These are phyloP conservation scores for Suillus tomentosus DNA, from an alignment of 768 basidiomycete genomes.

Conservation along the genomic window DNA sequence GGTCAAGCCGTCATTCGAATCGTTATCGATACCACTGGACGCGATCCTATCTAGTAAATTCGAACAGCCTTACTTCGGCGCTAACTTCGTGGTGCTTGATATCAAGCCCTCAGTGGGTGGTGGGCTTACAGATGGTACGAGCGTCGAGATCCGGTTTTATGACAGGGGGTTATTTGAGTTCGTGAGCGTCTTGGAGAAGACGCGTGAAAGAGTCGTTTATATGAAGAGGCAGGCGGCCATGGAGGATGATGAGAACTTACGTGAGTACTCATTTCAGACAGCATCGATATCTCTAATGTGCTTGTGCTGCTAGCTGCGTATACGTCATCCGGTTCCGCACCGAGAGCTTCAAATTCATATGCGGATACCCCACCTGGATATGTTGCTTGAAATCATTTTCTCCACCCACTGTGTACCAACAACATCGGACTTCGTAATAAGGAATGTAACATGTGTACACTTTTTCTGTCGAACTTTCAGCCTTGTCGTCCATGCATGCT, in stretches of 20 bases:
- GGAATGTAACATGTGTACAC: neutral
- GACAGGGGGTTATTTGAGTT: conserved; percentile 75
- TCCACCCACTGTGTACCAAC: conserved; percentile 4
- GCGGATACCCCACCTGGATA: conserved; percentile 33
- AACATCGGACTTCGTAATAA: neutral
- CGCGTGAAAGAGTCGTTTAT: conserved; percentile 71
- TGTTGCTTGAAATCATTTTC: conserved; percentile 22
- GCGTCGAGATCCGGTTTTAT: conserved; percentile 66
- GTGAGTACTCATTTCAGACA: conserved; percentile 23
- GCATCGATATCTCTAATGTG: neutral
- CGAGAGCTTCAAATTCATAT: conserved; percentile 19
- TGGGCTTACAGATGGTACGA: conserved; percentile 65
- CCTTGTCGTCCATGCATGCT: neutral
- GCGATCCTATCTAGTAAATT: conserved; percentile 70
- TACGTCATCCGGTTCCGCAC: conserved; percentile 26
- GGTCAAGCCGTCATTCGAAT: conserved; percentile 36
- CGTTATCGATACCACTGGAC: conserved; percentile 57
- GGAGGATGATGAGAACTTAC: conserved; percentile 35
- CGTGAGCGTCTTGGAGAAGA: conserved; percentile 71
- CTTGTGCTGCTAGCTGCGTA: conserved; percentile 27
- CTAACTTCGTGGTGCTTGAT: conserved; percentile 68
- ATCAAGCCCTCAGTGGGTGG: conserved; percentile 68
- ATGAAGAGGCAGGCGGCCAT: conserved; percentile 59
- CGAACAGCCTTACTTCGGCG: conserved; percentile 72
- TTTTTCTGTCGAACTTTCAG: neutral